Evolutionary conservation across 1,284 basidiomycete species (phyloP).

Genomic region (Fomitiporia mediterranea): DNA sequence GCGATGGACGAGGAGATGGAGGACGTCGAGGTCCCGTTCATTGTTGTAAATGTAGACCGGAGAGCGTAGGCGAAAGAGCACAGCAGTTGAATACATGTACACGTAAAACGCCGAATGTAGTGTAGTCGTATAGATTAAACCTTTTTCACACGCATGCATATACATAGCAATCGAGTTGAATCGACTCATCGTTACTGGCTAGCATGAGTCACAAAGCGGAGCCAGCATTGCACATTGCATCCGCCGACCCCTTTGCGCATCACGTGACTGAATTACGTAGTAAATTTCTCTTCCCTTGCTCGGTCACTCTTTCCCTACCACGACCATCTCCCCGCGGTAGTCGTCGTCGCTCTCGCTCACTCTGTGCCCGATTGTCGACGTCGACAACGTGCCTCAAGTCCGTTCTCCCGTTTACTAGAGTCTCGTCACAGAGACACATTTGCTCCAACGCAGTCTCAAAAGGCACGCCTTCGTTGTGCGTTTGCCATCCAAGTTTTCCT

Average conservation of each 20-base stretch:
- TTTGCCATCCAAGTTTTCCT: constrained; percentile 53
- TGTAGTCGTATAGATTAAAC: neutral
- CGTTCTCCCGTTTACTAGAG: constrained; percentile 10
- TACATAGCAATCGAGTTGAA: too few relatives aligned
- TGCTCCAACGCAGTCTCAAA: constrained; percentile 39
- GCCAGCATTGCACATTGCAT: neutral
- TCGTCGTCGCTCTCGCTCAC: constrained; percentile 20
- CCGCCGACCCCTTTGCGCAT: neutral
- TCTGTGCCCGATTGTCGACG: constrained; percentile 19
- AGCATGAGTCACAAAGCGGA: neutral
- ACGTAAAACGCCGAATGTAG: neutral
- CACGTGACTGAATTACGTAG: neutral
- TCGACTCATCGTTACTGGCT: too few relatives aligned
- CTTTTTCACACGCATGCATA: neutral
- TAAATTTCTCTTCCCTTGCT: neutral
- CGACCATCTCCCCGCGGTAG: constrained; percentile 11
- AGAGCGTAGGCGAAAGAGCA: neutral
- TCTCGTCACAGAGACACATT: constrained; percentile 8
- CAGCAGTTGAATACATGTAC: neutral
- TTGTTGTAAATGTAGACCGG: constrained; percentile 39
- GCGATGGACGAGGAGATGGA: constrained; percentile 87
- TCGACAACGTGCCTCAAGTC: constrained; percentile 6
- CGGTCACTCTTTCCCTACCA: constrained; percentile 3
- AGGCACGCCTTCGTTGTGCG: constrained; percentile 91
- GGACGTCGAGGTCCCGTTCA: constrained; percentile 81